phyloP scores from a whole-genome alignment of 306 rosid genomes.

The Cyamopsis tetragonoloba region DNA sequence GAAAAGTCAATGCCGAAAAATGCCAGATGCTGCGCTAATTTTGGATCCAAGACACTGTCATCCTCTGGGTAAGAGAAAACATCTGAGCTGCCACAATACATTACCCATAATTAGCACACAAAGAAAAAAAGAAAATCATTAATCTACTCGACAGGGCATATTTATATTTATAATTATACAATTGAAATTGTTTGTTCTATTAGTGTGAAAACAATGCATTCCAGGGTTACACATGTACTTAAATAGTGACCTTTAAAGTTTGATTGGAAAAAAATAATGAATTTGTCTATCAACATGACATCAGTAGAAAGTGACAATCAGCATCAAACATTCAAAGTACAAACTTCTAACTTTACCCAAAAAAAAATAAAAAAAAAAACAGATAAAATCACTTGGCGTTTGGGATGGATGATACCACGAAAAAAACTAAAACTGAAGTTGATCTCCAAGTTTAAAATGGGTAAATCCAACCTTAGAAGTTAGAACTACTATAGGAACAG shows the following conservation, averaged over 20 bases:
- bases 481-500: background rate
- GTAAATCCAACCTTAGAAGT: background rate
- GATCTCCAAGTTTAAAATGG: too few species aligned
- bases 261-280: background rate
- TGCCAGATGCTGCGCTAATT: conserved; percentile 80
- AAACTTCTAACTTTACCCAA: background rate
- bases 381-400: background rate
- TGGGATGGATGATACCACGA: background rate
- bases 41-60: conserved; percentile 87
- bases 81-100: conserved; percentile 92
- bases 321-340: background rate
- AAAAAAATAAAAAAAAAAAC: too few species aligned
- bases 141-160: background rate
- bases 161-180: background rate
- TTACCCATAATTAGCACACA: conserved; percentile 47
- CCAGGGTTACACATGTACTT: background rate
- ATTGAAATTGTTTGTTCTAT: conserved; percentile 1
- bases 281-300: background rate
- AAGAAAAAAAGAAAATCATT: background rate
- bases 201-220: background rate
- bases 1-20: conserved; percentile 96
- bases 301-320: background rate
- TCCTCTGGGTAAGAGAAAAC: conserved; percentile 96
- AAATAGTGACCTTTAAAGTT: background rate
- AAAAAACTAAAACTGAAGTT: too few species aligned